Evolutionary conservation across 2,329 filamentous ascomycete species (phyloP).

Genomic region (Sporothrix humicola): DNA sequence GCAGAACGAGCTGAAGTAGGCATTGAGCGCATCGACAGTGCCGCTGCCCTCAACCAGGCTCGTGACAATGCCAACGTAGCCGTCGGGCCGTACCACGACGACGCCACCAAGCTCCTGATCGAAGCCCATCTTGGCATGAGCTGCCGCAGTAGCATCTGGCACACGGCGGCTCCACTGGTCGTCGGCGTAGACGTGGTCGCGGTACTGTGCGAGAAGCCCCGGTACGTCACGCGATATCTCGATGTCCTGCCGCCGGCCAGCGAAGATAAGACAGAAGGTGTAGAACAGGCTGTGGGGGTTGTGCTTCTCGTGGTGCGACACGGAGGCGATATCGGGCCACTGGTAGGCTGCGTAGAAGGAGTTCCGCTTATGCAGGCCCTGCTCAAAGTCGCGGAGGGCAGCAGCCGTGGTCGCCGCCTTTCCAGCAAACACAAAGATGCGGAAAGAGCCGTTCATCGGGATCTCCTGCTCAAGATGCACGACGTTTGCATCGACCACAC

Average conservation of each 20-base stretch:
- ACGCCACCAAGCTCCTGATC: constrained; percentile 75
- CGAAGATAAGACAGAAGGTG: constrained; percentile 78
- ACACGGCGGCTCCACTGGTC: constrained; percentile 76
- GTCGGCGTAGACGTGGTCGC: constrained; percentile 84
- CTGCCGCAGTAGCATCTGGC: constrained; percentile 71
- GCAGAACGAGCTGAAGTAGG: constrained; percentile 78
- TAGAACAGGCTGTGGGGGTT: constrained; percentile 86
- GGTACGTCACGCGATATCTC: constrained; percentile 77
- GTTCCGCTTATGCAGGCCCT: constrained; percentile 64
- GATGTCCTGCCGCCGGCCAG: constrained; percentile 68
- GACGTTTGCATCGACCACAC: constrained; percentile 86
- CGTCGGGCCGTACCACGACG: constrained; percentile 84
- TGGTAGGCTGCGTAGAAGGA: constrained; percentile 76
- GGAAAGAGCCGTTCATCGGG: constrained; percentile 85
- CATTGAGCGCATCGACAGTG: constrained; percentile 79
- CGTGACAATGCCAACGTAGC: constrained; percentile 80
- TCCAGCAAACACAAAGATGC: constrained; percentile 86
- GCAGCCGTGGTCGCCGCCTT: constrained; percentile 61
- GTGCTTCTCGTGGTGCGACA: constrained; percentile 79
- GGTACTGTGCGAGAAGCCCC: constrained; percentile 72
- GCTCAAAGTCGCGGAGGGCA: constrained; percentile 73
- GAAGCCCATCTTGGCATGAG: constrained; percentile 87
- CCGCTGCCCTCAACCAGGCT: constrained; percentile 75
- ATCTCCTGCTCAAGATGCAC: constrained; percentile 91
- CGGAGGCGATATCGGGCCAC: constrained; percentile 63